Evolutionary conservation across 345 rosid species (phyloP), one percentile per base, ranked within the genome.

Genomic region (Citrus unshiu): DNA sequence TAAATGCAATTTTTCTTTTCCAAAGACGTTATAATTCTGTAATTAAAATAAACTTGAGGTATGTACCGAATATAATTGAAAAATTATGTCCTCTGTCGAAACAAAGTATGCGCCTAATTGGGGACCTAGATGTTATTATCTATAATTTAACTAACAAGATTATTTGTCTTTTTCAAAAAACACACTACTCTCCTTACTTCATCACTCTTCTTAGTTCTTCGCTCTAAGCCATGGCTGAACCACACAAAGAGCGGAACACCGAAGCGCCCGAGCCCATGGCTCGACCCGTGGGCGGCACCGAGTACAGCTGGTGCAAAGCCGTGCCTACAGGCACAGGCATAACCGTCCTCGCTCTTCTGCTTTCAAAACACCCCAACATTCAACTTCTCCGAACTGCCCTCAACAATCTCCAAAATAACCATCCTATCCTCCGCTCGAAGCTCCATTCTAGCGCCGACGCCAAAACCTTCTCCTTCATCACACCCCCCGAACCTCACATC

Each of bases 301-400:
- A 95, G 84, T 84, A 84, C 78, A 90, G 97, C 74, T 95, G 98
- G 99, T 95, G 98, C 90, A 89, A 81, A 82, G 96, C 97, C 6
- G 91, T 93, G 13, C 87, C 90, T 3, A 78, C 74, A n/a, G 99
- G 99, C 65, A 95, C 97, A 21, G 98, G 98, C 71, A 87, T 87
- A 83, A 89, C 97, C 25, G 98, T 92, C 79, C 80, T 95, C 19
- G 87, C 89, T 65, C 93, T 95, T 77, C 87, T 85, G 70, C 82
- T 91, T 7, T 77, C 89, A 16, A 84, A 84, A 68, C 82, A 77
- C 1, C 91, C 90, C 0, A 71, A 88, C 49, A 78, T 89, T 57
- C 65, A 82, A 22, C 60, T 68, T 80, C 83, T 93, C 84, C 89
- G 86, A 80, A 65, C 65, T 9, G 87, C 88, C 83, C 85, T 95